Evolutionary conservation across 331 rosid species (phyloP).

Genomic region (Stylosanthes scabra): DNA sequence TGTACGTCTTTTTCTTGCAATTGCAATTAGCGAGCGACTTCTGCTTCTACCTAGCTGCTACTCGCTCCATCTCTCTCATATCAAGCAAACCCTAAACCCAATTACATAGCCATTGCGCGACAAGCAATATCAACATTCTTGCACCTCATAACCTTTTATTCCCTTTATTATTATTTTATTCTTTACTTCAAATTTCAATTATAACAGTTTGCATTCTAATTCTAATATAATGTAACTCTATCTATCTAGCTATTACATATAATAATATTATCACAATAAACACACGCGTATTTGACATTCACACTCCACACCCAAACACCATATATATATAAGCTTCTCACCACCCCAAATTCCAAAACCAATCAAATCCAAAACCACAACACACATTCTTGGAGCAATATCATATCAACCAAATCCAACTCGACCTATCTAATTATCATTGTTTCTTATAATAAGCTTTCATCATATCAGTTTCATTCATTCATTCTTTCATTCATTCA

Average conservation of each 20-base stretch:
- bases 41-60: not conserved
- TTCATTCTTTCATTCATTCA: not conserved
- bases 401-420: not conserved
- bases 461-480: not conserved
- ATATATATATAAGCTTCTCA: constrained; percentile 5
- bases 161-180: not conserved
- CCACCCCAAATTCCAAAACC: constrained; percentile 3
- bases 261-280: constrained; percentile 4
- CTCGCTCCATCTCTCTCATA: not conserved
- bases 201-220: constrained; percentile 33
- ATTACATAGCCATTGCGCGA: not conserved
- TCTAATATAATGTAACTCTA: constrained; percentile 7
- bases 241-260: constrained; percentile 35
- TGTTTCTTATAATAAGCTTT: constrained; percentile 1
- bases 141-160: constrained; percentile 23
- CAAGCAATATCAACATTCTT: not conserved
- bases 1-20: constrained; percentile 22
- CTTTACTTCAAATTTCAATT: constrained; percentile 39
- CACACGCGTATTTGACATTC: constrained; percentile 29
- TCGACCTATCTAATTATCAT: not conserved
- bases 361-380: not conserved
- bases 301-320: constrained; percentile 24
- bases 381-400: not conserved
- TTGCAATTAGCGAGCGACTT: not conserved
- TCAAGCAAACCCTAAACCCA: not conserved